Percentiles rank a stretch among this genome's conserved stretches.
Conservation (phyloP, 805 yeast genomes). For the Grigorovia humatica region DNA sequence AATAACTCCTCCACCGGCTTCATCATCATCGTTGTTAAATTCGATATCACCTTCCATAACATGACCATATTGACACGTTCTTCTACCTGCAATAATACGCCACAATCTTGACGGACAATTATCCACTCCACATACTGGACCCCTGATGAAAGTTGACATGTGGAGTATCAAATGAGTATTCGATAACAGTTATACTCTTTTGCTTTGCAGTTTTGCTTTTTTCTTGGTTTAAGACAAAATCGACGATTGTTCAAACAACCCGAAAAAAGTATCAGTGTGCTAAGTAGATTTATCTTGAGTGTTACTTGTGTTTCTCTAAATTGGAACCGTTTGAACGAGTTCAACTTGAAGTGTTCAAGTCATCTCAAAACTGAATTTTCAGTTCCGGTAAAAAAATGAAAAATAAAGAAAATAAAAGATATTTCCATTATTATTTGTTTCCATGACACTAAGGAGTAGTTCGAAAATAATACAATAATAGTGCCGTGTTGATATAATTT, state of each 20-base stretch:
- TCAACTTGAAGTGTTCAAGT: background rate
- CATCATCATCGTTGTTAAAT: constrained; percentile 75
- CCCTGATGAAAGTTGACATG: constrained; percentile 45
- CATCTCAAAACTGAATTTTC: background rate
- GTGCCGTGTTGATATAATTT: no score
- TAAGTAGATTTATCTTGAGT: background rate
- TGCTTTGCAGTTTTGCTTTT: background rate
- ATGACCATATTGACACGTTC: constrained; percentile 86
- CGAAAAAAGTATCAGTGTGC: background rate
- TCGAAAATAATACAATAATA: no score
- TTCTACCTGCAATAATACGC: constrained; percentile 62
- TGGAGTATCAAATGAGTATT: background rate
- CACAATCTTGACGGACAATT: constrained; percentile 78
- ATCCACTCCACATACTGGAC: constrained; percentile 80
- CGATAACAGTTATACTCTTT: no score
- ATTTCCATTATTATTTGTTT: background rate
- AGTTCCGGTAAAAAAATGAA: background rate
- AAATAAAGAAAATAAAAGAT: no score
- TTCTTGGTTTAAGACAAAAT: no score
- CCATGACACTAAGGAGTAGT: no score
- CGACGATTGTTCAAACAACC: background rate
- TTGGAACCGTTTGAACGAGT: no score
- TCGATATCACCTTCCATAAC: constrained; percentile 73
- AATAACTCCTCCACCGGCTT: constrained; percentile 30
- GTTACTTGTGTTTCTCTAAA: no score